phyloP scores from a whole-genome alignment of 176 grass and related monocot genomes.

The Cymbopogon citratus region DNA sequence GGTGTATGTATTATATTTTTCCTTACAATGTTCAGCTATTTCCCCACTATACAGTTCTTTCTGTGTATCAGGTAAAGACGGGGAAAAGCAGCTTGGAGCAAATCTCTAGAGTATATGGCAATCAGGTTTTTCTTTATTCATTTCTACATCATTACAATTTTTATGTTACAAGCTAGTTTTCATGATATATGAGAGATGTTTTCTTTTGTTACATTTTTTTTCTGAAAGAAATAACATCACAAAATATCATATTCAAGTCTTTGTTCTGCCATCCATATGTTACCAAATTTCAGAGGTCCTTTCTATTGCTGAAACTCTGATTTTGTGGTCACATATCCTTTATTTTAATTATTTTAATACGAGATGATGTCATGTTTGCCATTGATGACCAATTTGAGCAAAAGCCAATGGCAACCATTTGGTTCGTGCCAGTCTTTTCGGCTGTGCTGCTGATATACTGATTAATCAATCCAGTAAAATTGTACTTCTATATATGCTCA shows the following conservation, averaged over 20 bases:
- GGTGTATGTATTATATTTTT: conserved; percentile 58
- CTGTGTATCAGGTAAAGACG: conserved; percentile 68
- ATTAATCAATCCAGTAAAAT: not conserved
- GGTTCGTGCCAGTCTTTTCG: not conserved
- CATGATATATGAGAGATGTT: not conserved
- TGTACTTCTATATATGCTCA: not conserved
- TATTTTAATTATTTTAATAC: too few relatives aligned
- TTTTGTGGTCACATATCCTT: not conserved
- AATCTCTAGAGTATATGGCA: conserved; percentile 93
- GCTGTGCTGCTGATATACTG: not conserved
- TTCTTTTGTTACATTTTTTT: not conserved
- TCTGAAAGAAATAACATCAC: not conserved
- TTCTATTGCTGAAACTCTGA: not conserved
- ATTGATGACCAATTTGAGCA: not conserved
- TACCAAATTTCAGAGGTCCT: not conserved
- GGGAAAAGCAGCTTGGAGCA: conserved; percentile 95
- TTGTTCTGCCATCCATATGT: not conserved
- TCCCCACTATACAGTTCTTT: conserved; percentile 11
- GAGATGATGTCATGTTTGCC: too few relatives aligned
- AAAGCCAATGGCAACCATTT: not conserved
- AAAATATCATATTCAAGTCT: not conserved
- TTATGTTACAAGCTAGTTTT: conserved; percentile 9
- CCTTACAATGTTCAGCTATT: not conserved
- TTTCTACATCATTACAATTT: not conserved
- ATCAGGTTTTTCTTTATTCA: conserved; percentile 54